These are phyloP conservation scores for Paramecium biaurelia DNA, from an alignment of 73 alveolate species.

Conservation along the genomic window DNA sequence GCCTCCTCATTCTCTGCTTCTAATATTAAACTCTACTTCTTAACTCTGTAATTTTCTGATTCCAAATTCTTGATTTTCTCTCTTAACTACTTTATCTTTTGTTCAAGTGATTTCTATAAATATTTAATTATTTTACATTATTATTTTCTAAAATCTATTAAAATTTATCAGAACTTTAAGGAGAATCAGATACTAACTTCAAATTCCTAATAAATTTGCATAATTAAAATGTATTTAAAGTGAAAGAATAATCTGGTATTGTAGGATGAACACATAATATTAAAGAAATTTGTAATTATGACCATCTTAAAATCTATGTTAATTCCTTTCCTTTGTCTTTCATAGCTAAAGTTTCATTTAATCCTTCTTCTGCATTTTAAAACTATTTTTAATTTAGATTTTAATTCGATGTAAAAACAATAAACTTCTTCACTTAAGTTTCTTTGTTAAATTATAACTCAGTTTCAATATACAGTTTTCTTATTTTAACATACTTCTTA, in stretches of 20 bases:
- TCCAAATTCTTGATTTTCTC: background rate
- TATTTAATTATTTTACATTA: background rate
- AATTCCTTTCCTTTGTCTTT: background rate
- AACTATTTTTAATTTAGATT: background rate
- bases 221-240: background rate
- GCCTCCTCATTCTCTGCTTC: slow-evolving; percentile 42
- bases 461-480: background rate
- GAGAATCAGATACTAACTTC: background rate
- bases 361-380: background rate
- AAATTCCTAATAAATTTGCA: slow-evolving; percentile 18
- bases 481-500: background rate
- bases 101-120: background rate
- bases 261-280: slow-evolving; percentile 24
- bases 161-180: background rate
- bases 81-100: background rate
- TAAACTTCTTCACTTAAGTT: background rate
- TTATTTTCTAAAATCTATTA: slow-evolving; percentile 5
- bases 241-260: background rate
- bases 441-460: background rate
- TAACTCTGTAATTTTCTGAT: background rate
- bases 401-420: background rate
- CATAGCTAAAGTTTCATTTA: background rate
- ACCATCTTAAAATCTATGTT: background rate
- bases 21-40: background rate
- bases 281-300: background rate